Evolutionary conservation across 768 basidiomycete species (phyloP).

Genomic region (Phaffia tasmanica): DNA sequence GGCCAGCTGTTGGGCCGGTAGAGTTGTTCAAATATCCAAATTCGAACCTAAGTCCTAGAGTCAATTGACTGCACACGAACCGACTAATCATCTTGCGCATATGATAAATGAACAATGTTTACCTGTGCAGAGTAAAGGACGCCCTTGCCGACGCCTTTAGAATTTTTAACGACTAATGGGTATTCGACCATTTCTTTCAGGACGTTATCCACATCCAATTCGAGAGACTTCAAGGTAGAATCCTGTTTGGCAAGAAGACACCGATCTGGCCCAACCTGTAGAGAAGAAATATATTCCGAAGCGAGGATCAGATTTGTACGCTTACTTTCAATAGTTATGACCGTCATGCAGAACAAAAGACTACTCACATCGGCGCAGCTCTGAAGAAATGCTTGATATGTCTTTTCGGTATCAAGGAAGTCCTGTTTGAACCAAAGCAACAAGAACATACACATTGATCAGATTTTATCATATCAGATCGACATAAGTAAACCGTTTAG

Average conservation of each 20-base stretch:
- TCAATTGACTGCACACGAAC: too few species aligned
- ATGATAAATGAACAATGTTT: too few species aligned
- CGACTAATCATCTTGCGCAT: too few species aligned
- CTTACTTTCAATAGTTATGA: too few species aligned
- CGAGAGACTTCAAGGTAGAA: constrained; percentile 5
- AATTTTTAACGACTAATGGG: constrained; percentile 7
- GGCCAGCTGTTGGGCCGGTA: constrained; percentile 14
- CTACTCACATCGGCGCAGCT: constrained; percentile 8
- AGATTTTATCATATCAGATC: background rate
- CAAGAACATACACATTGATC: too few species aligned
- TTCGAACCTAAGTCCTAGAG: background rate
- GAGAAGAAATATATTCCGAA: background rate
- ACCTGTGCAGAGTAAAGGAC: constrained; percentile 2
- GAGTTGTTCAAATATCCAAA: constrained; percentile 19
- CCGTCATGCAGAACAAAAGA: too few species aligned
- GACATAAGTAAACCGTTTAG: background rate
- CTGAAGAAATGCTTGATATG: constrained; percentile 12
- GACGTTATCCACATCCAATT: background rate
- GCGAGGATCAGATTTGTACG: too few species aligned
- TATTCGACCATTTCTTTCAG: background rate
- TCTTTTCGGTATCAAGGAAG: constrained; percentile 16
- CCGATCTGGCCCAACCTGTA: constrained; percentile 4
- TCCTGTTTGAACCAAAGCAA: background rate
- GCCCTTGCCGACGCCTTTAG: constrained; percentile 1
- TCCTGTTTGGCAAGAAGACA: constrained; percentile 4